phyloP scores from a whole-genome alignment of 2,329 filamentous ascomycete species.

The Aspergillus sclerotialis region DNA sequence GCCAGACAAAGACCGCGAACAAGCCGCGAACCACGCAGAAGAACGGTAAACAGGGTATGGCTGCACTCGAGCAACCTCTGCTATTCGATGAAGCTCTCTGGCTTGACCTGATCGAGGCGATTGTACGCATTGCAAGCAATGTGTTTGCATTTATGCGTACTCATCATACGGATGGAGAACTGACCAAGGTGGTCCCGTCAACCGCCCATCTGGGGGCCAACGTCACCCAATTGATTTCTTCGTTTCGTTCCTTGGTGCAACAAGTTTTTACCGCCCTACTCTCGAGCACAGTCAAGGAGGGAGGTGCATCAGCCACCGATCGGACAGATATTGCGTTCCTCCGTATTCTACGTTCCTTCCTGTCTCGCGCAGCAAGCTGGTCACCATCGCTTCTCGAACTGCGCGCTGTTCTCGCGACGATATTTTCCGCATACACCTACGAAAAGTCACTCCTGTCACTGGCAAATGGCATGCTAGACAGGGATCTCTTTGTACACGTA shows the following conservation, averaged over 20 bases:
- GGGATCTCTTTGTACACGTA: constrained; percentile 81
- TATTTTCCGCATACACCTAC: constrained; percentile 93
- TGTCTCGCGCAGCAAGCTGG: constrained; percentile 70
- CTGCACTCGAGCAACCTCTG: constrained; percentile 49
- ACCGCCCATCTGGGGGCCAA: constrained; percentile 10
- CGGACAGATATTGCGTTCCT: constrained; percentile 68
- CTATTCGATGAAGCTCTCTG: constrained; percentile 57
- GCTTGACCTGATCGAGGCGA: constrained; percentile 58
- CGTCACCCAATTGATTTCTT: constrained; percentile 47
- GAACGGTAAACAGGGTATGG: constrained; percentile 31
- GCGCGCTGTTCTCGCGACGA: constrained; percentile 73
- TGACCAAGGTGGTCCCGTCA: constrained; percentile 6
- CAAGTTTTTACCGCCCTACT: constrained; percentile 84
- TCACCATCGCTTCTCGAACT: constrained; percentile 85
- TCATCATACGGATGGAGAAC: constrained; percentile 21
- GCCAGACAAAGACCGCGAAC: constrained; percentile 61
- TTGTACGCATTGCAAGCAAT: constrained; percentile 58
- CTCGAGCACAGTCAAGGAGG: constrained; percentile 57
- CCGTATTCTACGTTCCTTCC: constrained; percentile 79
- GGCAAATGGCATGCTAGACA: constrained; percentile 78
- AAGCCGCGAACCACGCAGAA: constrained; percentile 20
- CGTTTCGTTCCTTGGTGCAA: constrained; percentile 75
- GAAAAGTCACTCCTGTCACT: constrained; percentile 83
- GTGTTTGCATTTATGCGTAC: constrained; percentile 51
- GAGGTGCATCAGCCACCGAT: constrained; percentile 21